A percentile compares a stretch with the other conserved stretches of the same genome.
These are phyloP conservation scores for Ulota crispa DNA, from an alignment of 225 moss, liverwort and hornwort genomes.

Conservation along the genomic window DNA sequence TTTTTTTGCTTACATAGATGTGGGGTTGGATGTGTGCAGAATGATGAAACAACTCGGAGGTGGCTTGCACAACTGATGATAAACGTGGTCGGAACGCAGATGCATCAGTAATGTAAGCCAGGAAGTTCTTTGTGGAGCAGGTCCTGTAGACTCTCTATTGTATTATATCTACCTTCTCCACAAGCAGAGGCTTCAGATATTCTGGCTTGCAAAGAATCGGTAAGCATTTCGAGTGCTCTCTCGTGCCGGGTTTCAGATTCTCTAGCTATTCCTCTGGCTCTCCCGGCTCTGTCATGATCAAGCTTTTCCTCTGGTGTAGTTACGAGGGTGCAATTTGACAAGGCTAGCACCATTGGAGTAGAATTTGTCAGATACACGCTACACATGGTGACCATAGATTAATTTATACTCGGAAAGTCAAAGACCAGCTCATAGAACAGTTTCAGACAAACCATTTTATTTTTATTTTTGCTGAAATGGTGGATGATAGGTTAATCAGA, in stretches of 20 bases:
- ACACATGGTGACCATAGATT: constrained; percentile 12
- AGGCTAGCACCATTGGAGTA: constrained; percentile 14
- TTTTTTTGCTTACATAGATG: constrained; percentile 1
- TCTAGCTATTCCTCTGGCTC: background rate
- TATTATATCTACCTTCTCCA: constrained; percentile 39
- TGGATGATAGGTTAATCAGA: constrained; percentile 12
- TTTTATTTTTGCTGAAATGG: constrained; percentile 11
- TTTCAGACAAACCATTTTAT: constrained; percentile 24
- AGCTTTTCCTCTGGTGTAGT: constrained; percentile 16
- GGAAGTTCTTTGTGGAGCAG: constrained; percentile 51
- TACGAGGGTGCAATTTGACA: constrained; percentile 22
- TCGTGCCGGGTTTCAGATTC: background rate
- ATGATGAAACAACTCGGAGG: constrained; percentile 79
- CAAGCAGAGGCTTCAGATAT: constrained; percentile 12
- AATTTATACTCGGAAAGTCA: constrained; percentile 26
- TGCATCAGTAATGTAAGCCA: constrained; percentile 50
- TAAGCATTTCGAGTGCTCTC: background rate
- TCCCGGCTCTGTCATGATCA: constrained; percentile 1
- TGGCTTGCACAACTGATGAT: constrained; percentile 85
- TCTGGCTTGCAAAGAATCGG: constrained; percentile 5
- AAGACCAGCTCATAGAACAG: constrained; percentile 21
- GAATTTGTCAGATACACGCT: constrained; percentile 14
- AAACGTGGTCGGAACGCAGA: constrained; percentile 67
- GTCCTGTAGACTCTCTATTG: constrained; percentile 38
- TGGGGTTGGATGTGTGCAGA: constrained; percentile 43